Base-by-base conservation (phyloP, 441 rosid genomes). In the California macrophylla region DNA sequence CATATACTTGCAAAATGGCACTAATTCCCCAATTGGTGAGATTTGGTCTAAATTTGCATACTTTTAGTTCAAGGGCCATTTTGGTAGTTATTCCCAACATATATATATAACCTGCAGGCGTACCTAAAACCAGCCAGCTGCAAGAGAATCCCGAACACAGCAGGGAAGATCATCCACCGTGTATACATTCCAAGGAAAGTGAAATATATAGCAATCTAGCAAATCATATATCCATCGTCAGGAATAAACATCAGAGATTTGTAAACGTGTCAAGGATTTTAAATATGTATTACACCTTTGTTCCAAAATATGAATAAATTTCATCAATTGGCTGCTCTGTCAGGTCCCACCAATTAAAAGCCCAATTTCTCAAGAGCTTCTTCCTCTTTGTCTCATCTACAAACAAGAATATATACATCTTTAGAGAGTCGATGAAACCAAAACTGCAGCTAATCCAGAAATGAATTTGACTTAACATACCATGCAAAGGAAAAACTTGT, bases 111-210 rank as follows among this genome's bases (percentile, higher is more conserved):
- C 42, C 64, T 52, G 66, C 42, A 13, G 47, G 72, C 82, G 80
- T 71, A 88, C 97, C 98, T 88, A 62, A 91, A 88, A 80, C 91
- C 83, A 79, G 85, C 77, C 79, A 89, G 71, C 75, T 89, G 93
- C 75, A 85, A 77, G 12, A 84, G 56, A 38, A 91, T 71, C 42
- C 92, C 98, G 32, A 84, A 69, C 9, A 69, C 76, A 69, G 98
- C 96, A 25, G 98, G 98, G 78, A 91, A 93, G 47, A 84, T 71
- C 79, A 87, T 70, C 98, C 97, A 91, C 34, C 82, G 79, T 15
- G 97, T 86, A 82, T 89, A 88, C 93, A 87, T 93, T 74, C 90
- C 93, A 64, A 93, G 87, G 77, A 93, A 93, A 58, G 98, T 73
- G 81, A 89, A 93, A 78, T 91, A 93, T 74, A 89, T 79, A 54